phyloP scores from a whole-genome alignment of 1,284 basidiomycete species.

The Inonotus hispidus region DNA sequence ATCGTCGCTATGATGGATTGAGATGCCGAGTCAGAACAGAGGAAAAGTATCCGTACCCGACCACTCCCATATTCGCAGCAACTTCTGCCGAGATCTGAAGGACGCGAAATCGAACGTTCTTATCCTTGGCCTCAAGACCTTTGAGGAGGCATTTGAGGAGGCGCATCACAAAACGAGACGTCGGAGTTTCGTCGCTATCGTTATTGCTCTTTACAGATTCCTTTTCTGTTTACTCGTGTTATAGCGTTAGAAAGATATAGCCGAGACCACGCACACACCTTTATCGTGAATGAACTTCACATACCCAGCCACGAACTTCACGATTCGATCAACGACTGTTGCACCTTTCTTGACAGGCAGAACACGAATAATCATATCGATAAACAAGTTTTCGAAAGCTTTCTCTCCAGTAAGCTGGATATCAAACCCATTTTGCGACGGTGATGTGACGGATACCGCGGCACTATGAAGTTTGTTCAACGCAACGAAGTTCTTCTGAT shows the following conservation, averaged over 20 bases:
- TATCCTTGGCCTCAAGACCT: constrained; percentile 88
- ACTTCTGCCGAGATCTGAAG: constrained; percentile 78
- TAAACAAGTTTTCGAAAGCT: constrained; percentile 71
- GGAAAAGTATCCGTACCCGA: constrained; percentile 57
- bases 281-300: constrained; percentile 76
- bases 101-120: constrained; percentile 78
- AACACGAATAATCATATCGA: constrained; percentile 67
- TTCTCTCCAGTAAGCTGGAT: constrained; percentile 74
- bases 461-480: constrained; percentile 80
- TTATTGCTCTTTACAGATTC: background rate
- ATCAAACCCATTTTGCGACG: constrained; percentile 43
- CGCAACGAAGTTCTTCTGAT: constrained; percentile 87
- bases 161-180: constrained; percentile 69
- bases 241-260: background rate
- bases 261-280: constrained; percentile 38
- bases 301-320: constrained; percentile 85
- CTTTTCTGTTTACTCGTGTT: background rate
- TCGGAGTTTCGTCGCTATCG: constrained; percentile 59
- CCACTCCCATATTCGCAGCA: constrained; percentile 74
- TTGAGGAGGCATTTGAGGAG: constrained; percentile 76
- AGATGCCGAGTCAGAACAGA: background rate
- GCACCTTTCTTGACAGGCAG: constrained; percentile 84
- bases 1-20: constrained; percentile 60
- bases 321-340: constrained; percentile 69
- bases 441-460: constrained; percentile 53